Evolutionary conservation across 306 rosid genomes (phyloP), one percentile per base, ranked within the genome.

Genomic region (Aeschynomene evenia): DNA sequence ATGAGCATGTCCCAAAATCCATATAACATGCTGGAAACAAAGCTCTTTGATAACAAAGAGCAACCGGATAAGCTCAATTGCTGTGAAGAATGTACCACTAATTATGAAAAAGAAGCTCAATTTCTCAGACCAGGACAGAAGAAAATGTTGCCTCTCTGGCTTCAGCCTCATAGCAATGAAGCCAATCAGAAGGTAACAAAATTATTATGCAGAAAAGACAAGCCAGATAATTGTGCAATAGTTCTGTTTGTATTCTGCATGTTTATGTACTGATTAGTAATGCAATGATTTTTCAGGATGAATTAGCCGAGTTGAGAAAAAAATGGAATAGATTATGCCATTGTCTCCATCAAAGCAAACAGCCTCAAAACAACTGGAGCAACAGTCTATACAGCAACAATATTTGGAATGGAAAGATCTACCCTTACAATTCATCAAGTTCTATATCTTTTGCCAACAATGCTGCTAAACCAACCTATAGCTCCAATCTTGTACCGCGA

Each of bases 141-240:
- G 49, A 89, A 87, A 69, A 78, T 49, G 28, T 56, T 91, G 79
- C 96, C 96, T 45, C 68, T 87, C 65, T 91, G 96, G 97, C 90
- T 91, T 72, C 96, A 83, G 76, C 86, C 90, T 56, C 89, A 81
- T 74, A 80, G 74, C 71, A 70, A 76, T 8, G 76, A 86, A 68
- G 63, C 79, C 66, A 9, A 39, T 10, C 84, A 75, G 23, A 88
- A 86, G 95, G 97, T 91, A 72, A 19, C 45, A 45, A 46, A 45
- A 24, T 12, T 40, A 14, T 34, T 70, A 12, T 51, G 21, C 14
- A 11, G 13, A 45, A 62, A 49, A 19, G 14, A 22, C 34, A 36
- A 68, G 19, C 62, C 10, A 21, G 13, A 43, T 70, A 34, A 65
- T n/a, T 43, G 36, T 31, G 42, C 16, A 46, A 68, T 40, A 23